Evolutionary conservation across 306 rosid species (phyloP), one percentile per base, ranked within the genome.

Genomic region (Clitoria ternatea): DNA sequence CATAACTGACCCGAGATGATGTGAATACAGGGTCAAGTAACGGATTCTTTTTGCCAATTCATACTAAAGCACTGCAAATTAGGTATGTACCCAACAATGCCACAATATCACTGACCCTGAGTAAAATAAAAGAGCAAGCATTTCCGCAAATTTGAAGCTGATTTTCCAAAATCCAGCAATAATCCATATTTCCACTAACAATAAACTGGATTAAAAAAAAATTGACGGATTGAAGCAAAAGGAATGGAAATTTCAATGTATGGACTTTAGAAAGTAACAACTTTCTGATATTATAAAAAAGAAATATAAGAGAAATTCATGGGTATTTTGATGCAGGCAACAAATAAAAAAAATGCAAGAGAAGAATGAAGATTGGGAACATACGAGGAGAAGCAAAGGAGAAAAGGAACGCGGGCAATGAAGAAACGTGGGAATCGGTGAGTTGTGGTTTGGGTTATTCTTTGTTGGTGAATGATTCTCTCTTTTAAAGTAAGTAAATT

Each of bases 401-500:
- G 37, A 69, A 30, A 20, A 57, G 12, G 42, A 36, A 57, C 66
- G 64, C 9, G 75, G 70, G 6, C n/a, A 69, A 76, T 23, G 70
- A 52, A 53, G 50, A 66, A 76, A 43, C 57, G 77, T n/a, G 56
- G 42, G 45, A 66, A 55, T 55, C 42, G 22, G 67, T 32, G 52
- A 22, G 36, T 72, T 68, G 15, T 2, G 56, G 17, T 12, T 19
- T 32, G 1, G 22, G 14, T 67, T 20, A 1, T 22, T 44, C n/a
- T 24, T 19, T 32, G 48, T 33, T 35, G 36, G 8, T 3, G 49
- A 19, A 12, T 14, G 15, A 64, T 42, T 27, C 4, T 24, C 57
- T 1, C 7, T 30, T 66, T 45, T 5, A 12, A n/a, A n/a, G 7
- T 12, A 47, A 47, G 47, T 17, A 18, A 32, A 29, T 55, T n/a